Evolutionary conservation across 495 filamentous ascomycete genomes (phyloP).

Genomic region (Lophiostoma macrostomum): DNA sequence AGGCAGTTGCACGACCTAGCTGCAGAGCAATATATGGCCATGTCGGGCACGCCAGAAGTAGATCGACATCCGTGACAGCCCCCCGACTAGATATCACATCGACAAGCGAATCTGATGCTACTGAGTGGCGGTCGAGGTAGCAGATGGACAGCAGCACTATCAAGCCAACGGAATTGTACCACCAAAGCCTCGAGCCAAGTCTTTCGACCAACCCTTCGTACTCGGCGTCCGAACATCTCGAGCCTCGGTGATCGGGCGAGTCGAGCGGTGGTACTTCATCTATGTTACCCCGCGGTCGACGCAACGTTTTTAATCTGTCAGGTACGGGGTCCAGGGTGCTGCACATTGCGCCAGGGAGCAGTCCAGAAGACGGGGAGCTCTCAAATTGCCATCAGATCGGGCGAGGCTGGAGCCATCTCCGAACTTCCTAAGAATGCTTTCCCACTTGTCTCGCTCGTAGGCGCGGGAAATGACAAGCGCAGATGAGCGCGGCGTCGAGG

Average conservation of each 20-base stretch:
- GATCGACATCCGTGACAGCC: background rate
- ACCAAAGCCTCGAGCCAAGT: too few relatives aligned
- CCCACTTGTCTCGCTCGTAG: too few relatives aligned
- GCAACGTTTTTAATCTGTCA: conserved; percentile 20
- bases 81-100: background rate
- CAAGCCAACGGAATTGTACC: too few relatives aligned
- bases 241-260: conserved; percentile 19
- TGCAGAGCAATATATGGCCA: background rate
- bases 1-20: too few relatives aligned
- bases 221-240: background rate
- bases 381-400: conserved; percentile 3
- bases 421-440: too few relatives aligned
- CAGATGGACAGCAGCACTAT: too few relatives aligned
- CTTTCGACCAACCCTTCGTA: too few relatives aligned
- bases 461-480: background rate
- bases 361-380: conserved; percentile 24
- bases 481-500: too few relatives aligned
- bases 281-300: conserved; percentile 29
- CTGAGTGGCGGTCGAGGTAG: too few relatives aligned
- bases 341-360: conserved; percentile 11
- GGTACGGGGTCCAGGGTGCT: conserved; percentile 19
- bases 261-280: conserved; percentile 21
- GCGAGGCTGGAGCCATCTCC: background rate
- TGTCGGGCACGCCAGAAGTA: background rate
- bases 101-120: background rate